These are phyloP conservation scores for Trichomonascaceae sp. DNA, from an alignment of 1,139 yeast genomes.

Conservation along the genomic window DNA sequence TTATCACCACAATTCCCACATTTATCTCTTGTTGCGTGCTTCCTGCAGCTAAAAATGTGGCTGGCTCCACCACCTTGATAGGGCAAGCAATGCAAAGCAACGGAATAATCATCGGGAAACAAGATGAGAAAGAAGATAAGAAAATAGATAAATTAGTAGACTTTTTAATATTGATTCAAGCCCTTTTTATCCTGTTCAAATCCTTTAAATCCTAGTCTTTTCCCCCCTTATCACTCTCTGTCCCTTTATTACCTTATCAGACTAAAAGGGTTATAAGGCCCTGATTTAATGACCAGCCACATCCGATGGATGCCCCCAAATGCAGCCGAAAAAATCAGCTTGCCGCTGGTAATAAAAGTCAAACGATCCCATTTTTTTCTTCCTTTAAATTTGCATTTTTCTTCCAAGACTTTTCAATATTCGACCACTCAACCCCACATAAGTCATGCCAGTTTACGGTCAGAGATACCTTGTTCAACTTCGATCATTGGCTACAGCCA, in stretches of 20 bases:
- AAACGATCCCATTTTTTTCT: not conserved
- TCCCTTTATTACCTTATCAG: not conserved
- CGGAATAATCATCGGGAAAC: not conserved
- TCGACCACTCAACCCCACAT: not conserved
- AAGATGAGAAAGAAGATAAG: not conserved
- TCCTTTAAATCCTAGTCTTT: no score
- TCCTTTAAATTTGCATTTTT: not conserved
- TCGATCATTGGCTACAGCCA: conserved; percentile 27
- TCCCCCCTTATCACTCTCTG: not conserved
- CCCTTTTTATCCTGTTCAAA: not conserved
- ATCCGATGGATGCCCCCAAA: not conserved
- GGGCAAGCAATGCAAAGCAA: not conserved
- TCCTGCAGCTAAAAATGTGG: not conserved
- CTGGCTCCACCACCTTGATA: not conserved
- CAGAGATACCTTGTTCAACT: conserved; percentile 11
- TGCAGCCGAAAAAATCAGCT: not conserved
- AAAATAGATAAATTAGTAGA: no score
- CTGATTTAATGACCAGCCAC: not conserved
- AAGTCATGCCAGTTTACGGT: conserved; percentile 10
- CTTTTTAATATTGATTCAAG: not conserved
- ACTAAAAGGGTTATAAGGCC: not conserved
- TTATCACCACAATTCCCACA: not conserved
- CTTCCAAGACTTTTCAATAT: not conserved
- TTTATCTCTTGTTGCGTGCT: not conserved
- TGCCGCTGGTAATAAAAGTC: not conserved